Evolutionary conservation across 1,139 yeast genomes (phyloP), one percentile per base, ranked within the genome.

Genomic region (Arxiozyma telluris): DNA sequence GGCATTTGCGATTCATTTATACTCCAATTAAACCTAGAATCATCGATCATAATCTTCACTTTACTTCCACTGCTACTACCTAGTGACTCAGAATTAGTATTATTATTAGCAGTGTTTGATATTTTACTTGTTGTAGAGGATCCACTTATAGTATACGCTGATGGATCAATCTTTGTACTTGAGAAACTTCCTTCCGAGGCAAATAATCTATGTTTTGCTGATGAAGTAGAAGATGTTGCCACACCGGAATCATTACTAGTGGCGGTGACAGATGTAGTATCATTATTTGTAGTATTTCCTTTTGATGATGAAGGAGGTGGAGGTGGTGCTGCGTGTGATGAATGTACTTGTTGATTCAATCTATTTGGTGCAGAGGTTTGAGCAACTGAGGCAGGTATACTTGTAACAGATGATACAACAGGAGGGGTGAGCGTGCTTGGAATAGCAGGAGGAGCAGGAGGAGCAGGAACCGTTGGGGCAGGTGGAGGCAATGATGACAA

Each of bases 1-100:
- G 98, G 98, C 52, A 93, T 75, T 25, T 88, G 84, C 51, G 73
- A 72, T 30, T 81, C 77, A 67, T 87, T 87, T 3, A 45, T 43
- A 17, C 73, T 69, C 73, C 91, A 93, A 62, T 77, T 81, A 74
- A 84, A 93, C 60, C 94, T 74, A 21, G 81, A 72, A 65, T 89
- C 96, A 60, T 88, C 91, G 55, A 90, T 87, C 7, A 67, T 71
- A 1, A 79, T 61, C 57, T 73, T 76, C 17, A 57, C 11, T 27
- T 8, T 27, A 8, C 30, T 27, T 5, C 30, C 11, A 8, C 30
- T 27, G 8, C 30, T 27, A 27, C 30, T 57, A 17, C 44, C 51
- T 20, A 41, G 41, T 23, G 27, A 18, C 21, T 41, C 43, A 41
- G 47, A 11, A 44, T 41, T n/a, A 21, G 30, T 15, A 50, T 38